Base-by-base conservation (phyloP, 768 basidiomycete species). In the Auriscalpium orientale region DNA sequence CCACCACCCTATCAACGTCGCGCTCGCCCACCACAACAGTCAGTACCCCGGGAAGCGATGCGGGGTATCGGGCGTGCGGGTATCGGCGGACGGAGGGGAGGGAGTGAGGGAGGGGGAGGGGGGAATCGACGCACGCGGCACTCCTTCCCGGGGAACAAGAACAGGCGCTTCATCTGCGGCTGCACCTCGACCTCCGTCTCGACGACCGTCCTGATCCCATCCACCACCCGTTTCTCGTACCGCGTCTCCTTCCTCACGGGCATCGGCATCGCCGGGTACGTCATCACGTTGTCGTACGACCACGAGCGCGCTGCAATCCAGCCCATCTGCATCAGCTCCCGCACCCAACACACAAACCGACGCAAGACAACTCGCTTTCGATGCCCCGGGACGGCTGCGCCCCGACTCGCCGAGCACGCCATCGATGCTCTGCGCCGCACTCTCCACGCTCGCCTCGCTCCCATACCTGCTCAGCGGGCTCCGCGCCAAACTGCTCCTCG, bases 201-300 rank as follows among this genome's bases (percentile, higher is more conserved):
- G 16, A 77, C 69, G 64, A 82, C 79, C 46, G 74, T 69, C 55
- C 79, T 77, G 60, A 82, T 74, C 54, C 77, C 77, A 40, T 76
- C 71, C 55, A 79, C 64, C 44, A 85, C 66, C 34, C 77, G 69
- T 36, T 72, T 75, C 70, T 79, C 79, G 22, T 74, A 67, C 51
- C 74, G 74, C 59, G 71, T 72, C 71, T 82, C 80, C 66, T 74
- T 83, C 71, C 76, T 76, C 18, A 49, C 51, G 16, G 61, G 59
- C 46, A 74, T 70, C n/a, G 78, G 80, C 38, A 78, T 70, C 57
- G 81, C 71, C 15, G 83, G 81, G 61, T 89, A 89, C 3, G 83
- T 86, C 65, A 76, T 79, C 58, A 86, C 68, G 60, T 84, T 84
- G 63, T 87, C 85, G 63, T 88, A 89, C 2, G 86, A 87, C 86